Conservation (phyloP, 1,284 basidiomycete genomes). For the Porogramme epimiltina region DNA sequence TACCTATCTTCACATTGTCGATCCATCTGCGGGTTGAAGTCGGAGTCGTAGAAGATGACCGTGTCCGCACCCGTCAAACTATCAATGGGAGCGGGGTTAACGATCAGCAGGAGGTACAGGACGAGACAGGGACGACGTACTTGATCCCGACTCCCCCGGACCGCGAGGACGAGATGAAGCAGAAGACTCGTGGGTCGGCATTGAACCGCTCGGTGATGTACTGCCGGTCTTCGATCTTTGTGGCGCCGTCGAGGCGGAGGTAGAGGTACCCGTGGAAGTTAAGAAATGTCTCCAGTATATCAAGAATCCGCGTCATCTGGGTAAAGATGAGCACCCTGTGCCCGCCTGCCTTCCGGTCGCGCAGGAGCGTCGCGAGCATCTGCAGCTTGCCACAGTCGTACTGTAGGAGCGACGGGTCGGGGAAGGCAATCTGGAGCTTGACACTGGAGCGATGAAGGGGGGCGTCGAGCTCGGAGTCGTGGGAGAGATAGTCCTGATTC, state of each 20-base stretch:
- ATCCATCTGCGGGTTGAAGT: constrained; percentile 99
- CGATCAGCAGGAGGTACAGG: background rate
- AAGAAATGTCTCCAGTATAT: constrained; percentile 93
- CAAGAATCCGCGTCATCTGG: constrained; percentile 94
- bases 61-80: constrained; percentile 96
- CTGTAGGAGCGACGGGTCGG: constrained; percentile 87
- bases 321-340: constrained; percentile 96
- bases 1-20: constrained; percentile 96
- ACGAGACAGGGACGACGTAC: constrained; percentile 42
- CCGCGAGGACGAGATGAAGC: constrained; percentile 92
- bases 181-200: constrained; percentile 86
- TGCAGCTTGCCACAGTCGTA: constrained; percentile 98
- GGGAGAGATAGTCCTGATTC: constrained; percentile 30
- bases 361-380: constrained; percentile 76
- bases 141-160: constrained; percentile 98
- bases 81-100: background rate
- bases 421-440: constrained; percentile 93
- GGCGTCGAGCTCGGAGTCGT: constrained; percentile 56
- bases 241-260: constrained; percentile 90
- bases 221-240: constrained; percentile 95
- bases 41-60: constrained; percentile 95
- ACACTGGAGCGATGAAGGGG: constrained; percentile 75
- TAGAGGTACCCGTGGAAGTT: constrained; percentile 95
- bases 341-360: constrained; percentile 83
- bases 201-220: constrained; percentile 98